Percentiles rank a stretch among this genome's conserved stretches.
phyloP scores from a whole-genome alignment of 73 alveolate genomes.

The Tetrahymena borealis region DNA sequence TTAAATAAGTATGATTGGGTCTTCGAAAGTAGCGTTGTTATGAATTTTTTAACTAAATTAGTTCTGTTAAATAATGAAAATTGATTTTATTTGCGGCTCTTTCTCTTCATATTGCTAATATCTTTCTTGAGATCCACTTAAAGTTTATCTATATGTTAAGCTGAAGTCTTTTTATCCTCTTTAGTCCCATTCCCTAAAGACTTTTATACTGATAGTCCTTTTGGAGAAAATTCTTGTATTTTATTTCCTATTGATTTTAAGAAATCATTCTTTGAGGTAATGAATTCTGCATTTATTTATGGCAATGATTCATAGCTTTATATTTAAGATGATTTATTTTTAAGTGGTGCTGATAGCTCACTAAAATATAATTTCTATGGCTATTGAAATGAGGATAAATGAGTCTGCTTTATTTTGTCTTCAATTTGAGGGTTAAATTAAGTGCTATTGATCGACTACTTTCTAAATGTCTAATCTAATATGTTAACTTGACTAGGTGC shows the following conservation, averaged over 20 bases:
- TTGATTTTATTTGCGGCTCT: neutral
- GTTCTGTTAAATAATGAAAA: neutral
- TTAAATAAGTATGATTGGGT: neutral
- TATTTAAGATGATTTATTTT: neutral
- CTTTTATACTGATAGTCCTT: neutral
- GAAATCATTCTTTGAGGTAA: neutral
- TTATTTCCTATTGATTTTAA: neutral
- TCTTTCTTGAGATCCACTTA: neutral
- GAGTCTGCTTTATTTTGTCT: neutral
- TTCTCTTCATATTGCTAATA: neutral
- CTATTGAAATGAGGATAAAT: neutral
- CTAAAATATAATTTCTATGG: neutral
- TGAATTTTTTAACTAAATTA: neutral
- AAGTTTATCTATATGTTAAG: neutral
- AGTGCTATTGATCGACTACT: neutral
- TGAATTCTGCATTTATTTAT: neutral
- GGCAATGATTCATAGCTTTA: neutral
- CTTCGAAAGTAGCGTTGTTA: neutral
- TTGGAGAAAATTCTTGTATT: neutral
- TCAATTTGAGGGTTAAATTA: neutral
- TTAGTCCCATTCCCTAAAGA: neutral
- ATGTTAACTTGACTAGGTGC: neutral
- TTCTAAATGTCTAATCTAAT: neutral
- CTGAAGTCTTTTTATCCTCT: neutral
- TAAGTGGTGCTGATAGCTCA: neutral